Percentiles rank a stretch among this genome's conserved stretches.
Conservation (phyloP, 148 eudicot genomes). For the Rhododendron kiyosumense region DNA sequence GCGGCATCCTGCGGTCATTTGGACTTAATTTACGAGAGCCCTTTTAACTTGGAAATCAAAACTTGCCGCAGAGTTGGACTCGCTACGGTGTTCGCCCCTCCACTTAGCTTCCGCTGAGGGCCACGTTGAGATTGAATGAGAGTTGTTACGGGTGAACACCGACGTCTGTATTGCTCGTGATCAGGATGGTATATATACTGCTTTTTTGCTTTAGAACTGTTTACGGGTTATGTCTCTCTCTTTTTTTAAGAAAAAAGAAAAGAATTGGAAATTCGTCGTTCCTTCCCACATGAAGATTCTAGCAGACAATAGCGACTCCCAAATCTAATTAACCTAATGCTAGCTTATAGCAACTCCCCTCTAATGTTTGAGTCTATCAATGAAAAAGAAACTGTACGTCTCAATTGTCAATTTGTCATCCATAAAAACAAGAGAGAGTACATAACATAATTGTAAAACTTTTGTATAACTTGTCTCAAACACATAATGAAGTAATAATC, state of each 20-base stretch:
- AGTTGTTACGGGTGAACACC: background rate
- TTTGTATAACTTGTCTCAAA: too few species aligned
- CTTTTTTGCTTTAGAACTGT: background rate
- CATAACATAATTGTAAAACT: too few species aligned
- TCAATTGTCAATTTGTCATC: too few species aligned
- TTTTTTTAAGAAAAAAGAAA: too few species aligned
- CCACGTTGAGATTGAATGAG: background rate
- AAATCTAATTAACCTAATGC: background rate
- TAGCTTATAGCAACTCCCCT: background rate
- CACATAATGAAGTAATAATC: fast-evolving
- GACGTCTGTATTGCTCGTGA: background rate
- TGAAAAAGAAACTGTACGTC: too few species aligned
- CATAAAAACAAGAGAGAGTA: too few species aligned
- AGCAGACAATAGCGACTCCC: background rate
- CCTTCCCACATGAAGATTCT: background rate
- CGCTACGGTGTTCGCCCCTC: background rate
- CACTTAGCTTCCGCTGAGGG: background rate
- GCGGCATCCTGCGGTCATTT: background rate
- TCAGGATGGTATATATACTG: background rate
- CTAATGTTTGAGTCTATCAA: background rate
- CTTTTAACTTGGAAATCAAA: background rate
- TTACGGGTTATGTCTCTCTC: background rate
- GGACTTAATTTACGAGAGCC: background rate
- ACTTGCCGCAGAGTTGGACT: background rate
- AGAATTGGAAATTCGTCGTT: background rate